A percentile compares a stretch with the other conserved stretches of the same genome.
Conservation (phyloP, 805 yeast species). For the Yarrowia sp. region DNA sequence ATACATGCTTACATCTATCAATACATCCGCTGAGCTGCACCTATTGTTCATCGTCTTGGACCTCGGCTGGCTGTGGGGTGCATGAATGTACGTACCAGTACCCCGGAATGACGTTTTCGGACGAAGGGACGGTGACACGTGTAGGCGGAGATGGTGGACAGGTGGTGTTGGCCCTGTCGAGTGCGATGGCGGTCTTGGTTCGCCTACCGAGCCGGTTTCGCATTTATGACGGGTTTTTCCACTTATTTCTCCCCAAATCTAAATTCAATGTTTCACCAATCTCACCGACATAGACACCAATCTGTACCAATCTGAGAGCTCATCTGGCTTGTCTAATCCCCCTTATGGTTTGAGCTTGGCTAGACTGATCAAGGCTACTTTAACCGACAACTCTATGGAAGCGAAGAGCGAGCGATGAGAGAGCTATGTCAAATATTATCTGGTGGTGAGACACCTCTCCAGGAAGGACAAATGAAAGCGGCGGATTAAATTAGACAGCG, state of each 20-base stretch:
- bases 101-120: conserved; percentile 4
- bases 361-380: conserved; percentile 17
- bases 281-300: too few species aligned
- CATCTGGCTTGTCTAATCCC: conserved; percentile 14
- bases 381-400: conserved; percentile 8
- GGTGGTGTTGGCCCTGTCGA: too few species aligned
- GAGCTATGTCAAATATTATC: background rate
- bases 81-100: background rate
- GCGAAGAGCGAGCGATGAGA: conserved; percentile 10
- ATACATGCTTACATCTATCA: background rate
- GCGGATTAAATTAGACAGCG: too few species aligned
- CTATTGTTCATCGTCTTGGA: background rate
- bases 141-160: background rate
- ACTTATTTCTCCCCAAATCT: background rate
- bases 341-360: conserved; percentile 8
- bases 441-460: too few species aligned
- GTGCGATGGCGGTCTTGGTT: too few species aligned
- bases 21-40: background rate
- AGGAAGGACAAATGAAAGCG: too few species aligned
- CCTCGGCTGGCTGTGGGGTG: conserved; percentile 12
- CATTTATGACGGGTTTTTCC: background rate
- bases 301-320: conserved; percentile 8
- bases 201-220: background rate
- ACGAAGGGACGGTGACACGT: background rate
- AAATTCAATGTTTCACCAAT: conserved; percentile 26